A percentile compares a stretch with the other conserved stretches of the same genome.
These are phyloP conservation scores for Begonia peltatifolia DNA, from an alignment of 306 rosid genomes.

Conservation along the genomic window DNA sequence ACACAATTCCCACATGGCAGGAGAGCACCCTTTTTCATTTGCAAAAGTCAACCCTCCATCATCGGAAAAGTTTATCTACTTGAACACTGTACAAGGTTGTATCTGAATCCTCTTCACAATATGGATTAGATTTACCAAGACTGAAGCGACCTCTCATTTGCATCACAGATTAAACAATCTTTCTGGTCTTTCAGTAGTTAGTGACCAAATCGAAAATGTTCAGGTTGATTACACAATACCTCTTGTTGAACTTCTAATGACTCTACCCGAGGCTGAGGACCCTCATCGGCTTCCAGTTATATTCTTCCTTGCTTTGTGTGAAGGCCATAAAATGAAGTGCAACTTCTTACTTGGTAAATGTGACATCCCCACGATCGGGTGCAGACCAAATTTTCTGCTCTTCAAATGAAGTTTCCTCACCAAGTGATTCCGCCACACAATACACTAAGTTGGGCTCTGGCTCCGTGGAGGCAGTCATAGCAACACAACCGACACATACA, in stretches of 20 bases:
- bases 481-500: slow-evolving; percentile 71
- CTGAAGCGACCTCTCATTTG: no score
- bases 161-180: no score
- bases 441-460: slow-evolving; percentile 59
- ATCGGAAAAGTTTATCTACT: no score
- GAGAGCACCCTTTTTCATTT: no score
- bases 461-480: slow-evolving; percentile 44
- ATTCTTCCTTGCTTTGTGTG: slow-evolving; percentile 62
- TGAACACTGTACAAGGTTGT: no score
- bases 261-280: slow-evolving; percentile 24
- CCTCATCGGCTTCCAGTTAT: slow-evolving; percentile 60
- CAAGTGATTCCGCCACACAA: slow-evolving; percentile 60
- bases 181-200: no score
- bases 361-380: slow-evolving; percentile 87
- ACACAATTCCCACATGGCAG: no score
- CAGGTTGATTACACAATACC: no score
- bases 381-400: slow-evolving; percentile 79
- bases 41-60: no score
- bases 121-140: no score
- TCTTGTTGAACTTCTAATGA: slow-evolving; percentile 15
- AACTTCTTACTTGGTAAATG: slow-evolving; percentile 67
- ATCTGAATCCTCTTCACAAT: no score
- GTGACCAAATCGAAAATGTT: no score
- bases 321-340: slow-evolving; percentile 82
- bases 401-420: slow-evolving; percentile 73